Base-by-base conservation (phyloP, 2,329 filamentous ascomycete genomes). In the Aspergillus texensis region DNA sequence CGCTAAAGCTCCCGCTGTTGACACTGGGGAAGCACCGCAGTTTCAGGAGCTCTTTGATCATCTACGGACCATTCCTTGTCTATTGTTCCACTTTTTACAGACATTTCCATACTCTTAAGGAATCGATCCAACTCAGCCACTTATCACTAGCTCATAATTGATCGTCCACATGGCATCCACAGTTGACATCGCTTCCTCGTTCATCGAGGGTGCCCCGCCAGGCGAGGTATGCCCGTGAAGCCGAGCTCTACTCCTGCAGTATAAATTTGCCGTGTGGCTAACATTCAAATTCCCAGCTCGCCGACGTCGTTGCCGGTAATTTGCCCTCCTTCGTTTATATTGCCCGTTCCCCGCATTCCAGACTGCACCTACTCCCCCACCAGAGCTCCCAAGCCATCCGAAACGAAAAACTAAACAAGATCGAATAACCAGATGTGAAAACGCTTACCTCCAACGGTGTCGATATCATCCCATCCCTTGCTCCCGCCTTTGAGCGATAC, bases 181-280 rank as follows among this genome's bases (percentile, higher is more conserved):
- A 24, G 70, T 87, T 67, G 84, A 87, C 65, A 88, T 89, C 61
- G 84, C 92, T 68, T 91, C 93, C 70, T 90, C 93, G 58, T 99
- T 98, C 79, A 90, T 99, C 69, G 90, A 96, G 82, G 92, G 93
- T 75, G 93, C 95, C 73, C 95, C 95, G 55, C 95, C 95, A 26
- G 95, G 95, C 84, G 95, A 99, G 91, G 94, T 97, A 87, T 53
- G 52, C 50, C 43, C 16, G 21, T 24, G n/a, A 53, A 56, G 14
- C 34, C 41, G 10, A 41, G 32, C 41, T 19, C 43, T 21, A 34
- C 14, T 36, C n/a, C 24, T 21, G 11, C 65, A 53, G 48, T 34
- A 64, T 39, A 58, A 48, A 59, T 66, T 72, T 16, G 5, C 32
- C 16, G 9, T 32, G 6, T 39, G 19, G 24, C 71, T 73, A 52